Evolutionary conservation across 1,284 basidiomycete genomes (phyloP).

Genomic region (Trichosporon ovoides): DNA sequence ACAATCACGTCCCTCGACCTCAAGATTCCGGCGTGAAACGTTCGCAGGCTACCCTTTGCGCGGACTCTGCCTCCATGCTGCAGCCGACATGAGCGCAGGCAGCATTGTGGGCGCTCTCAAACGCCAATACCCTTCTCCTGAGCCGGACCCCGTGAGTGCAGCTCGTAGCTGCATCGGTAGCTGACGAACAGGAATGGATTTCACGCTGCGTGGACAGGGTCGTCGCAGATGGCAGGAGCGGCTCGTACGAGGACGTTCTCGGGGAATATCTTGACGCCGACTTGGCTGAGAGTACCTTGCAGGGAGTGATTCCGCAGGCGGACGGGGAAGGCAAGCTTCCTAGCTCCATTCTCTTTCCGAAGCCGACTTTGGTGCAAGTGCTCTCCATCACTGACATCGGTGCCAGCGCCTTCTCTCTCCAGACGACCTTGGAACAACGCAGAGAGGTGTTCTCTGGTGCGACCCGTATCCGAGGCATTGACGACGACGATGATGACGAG

Average conservation of each 20-base stretch:
- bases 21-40: not conserved
- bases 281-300: not conserved
- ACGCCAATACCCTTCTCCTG: not conserved
- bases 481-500: slow-evolving; percentile 30
- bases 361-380: slow-evolving; percentile 39
- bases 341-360: slow-evolving; percentile 24
- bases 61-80: not conserved
- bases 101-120: not conserved
- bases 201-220: not conserved
- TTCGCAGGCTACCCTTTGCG: not conserved
- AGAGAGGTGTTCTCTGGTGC: slow-evolving; percentile 42
- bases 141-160: not conserved
- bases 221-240: not conserved
- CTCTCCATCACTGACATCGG: slow-evolving; percentile 40
- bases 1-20: not conserved
- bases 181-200: not conserved
- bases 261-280: not conserved
- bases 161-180: not conserved
- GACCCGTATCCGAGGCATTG: slow-evolving; percentile 40
- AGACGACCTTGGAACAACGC: slow-evolving; percentile 40
- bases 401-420: slow-evolving; percentile 40
- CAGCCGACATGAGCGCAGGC: not conserved
- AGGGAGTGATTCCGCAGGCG: not conserved
- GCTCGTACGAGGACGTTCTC: not conserved
- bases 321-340: not conserved